A percentile compares a stretch with the other conserved stretches of the same genome.
These are phyloP conservation scores for Chernovozyma sophiae-reginae DNA, from an alignment of 1,139 yeast genomes.

Conservation along the genomic window DNA sequence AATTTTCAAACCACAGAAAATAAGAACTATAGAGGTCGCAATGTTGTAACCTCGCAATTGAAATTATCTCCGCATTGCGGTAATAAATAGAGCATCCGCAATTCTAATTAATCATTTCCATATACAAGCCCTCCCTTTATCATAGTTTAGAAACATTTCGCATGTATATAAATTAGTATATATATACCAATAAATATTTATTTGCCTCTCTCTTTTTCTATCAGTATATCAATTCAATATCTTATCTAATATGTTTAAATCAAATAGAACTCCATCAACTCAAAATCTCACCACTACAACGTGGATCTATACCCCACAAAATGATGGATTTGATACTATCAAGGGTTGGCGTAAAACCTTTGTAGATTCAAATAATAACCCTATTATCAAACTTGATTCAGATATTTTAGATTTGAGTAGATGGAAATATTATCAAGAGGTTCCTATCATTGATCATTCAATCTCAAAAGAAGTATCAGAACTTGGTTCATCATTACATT, in stretches of 20 bases:
- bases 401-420: conserved; percentile 29
- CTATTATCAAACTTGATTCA: conserved; percentile 12
- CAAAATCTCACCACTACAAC: conserved; percentile 13
- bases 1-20: neutral
- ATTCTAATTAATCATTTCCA: neutral
- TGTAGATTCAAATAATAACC: conserved; percentile 15
- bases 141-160: neutral
- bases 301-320: conserved; percentile 25
- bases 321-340: conserved; percentile 10
- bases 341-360: conserved; percentile 41
- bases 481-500: neutral
- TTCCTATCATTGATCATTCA: conserved; percentile 12
- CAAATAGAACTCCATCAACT: neutral
- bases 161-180: conserved; percentile 1
- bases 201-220: neutral
- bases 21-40: too few species aligned
- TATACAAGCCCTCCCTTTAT: neutral
- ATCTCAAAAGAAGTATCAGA: neutral
- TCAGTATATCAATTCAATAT: neutral
- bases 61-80: conserved; percentile 1
- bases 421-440: conserved; percentile 24
- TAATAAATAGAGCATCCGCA: neutral
- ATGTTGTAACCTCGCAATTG: too few species aligned
- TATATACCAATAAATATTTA: neutral
- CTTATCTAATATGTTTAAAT: conserved; percentile 1